Evolutionary conservation across 2,329 filamentous ascomycete genomes (phyloP).

Genomic region (Cercospora beticola): DNA sequence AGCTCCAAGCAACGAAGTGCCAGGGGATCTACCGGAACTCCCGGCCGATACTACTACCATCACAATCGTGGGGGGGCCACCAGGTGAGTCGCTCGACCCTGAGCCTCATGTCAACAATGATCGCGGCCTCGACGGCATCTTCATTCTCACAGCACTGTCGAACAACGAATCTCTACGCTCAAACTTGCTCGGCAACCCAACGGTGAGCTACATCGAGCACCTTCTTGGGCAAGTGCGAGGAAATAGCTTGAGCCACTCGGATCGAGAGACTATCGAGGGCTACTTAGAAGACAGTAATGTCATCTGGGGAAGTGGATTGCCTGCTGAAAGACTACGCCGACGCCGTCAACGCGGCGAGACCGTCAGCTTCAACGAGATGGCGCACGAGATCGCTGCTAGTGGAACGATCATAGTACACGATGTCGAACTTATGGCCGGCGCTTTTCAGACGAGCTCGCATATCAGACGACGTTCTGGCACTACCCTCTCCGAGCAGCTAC

Average conservation of each 20-base stretch:
- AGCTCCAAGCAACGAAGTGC: neutral
- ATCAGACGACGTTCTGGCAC: slow-evolving; percentile 28
- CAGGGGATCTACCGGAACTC: neutral
- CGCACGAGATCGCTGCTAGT: slow-evolving; percentile 14
- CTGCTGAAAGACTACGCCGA: slow-evolving; percentile 24
- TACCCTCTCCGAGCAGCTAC: slow-evolving; percentile 27
- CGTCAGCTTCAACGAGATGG: slow-evolving; percentile 20
- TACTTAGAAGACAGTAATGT: slow-evolving; percentile 13
- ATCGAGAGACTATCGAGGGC: slow-evolving; percentile 15
- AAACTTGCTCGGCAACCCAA: neutral
- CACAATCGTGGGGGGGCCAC: slow-evolving; percentile 15
- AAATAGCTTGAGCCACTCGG: slow-evolving; percentile 13
- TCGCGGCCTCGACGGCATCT: slow-evolving; percentile 23
- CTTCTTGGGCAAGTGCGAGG: slow-evolving; percentile 10
- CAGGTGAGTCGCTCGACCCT: slow-evolving; percentile 23
- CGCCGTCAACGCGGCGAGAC: slow-evolving; percentile 21
- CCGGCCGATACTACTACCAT: neutral
- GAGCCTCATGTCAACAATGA: slow-evolving; percentile 24
- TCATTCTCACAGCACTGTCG: slow-evolving; percentile 18
- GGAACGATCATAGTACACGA: slow-evolving; percentile 24
- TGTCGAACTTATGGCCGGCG: slow-evolving; percentile 36
- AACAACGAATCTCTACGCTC: slow-evolving; percentile 10
- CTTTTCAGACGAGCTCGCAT: slow-evolving; percentile 33
- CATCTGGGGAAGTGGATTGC: slow-evolving; percentile 22
- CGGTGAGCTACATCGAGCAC: neutral